Evolutionary conservation across 208 protist species (phyloP), one percentile per base, ranked within the genome.

Genomic region (Angomonas deanei): DNA sequence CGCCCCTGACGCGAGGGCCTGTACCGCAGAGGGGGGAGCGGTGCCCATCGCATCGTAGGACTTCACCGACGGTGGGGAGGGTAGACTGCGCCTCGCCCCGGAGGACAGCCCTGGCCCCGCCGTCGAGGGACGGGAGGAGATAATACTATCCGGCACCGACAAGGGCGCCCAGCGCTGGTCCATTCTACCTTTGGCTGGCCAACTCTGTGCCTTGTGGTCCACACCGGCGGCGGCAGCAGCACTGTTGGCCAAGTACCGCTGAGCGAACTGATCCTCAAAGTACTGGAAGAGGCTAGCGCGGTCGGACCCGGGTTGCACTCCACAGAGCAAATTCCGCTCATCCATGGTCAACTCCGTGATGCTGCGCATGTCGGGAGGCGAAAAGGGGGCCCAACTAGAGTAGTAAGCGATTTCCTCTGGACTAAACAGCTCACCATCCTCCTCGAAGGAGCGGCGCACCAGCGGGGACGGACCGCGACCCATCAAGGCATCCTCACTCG

Each of bases 281-380:
- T 56, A 24, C n/a, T 8, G 10, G 23, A 28, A 56, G 26, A 56
- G 50, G 26, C 15, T 3, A 6, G 50, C 50, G 24, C 26, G 26
- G n/a, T 28, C 28, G 24, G 50, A 56, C 23, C 59, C 42, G 8
- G 59, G 59, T n/a, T 24, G 36, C 26, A 64, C 31, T 11, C 54
- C 54, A 10, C 27, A 23, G 30, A 59, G 54, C 11, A 26, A 19
- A 2, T 42, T 3, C 3, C 30, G 30, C 28, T 59, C 54, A 6
- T 59, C 54, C 15, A 46, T 30, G 2, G 11, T 19, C 5, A 59
- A 21, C 30, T 39, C 28, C 27, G 27, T 8, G 28, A 59, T 23
- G 17, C 8, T 8, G 17, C 10, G 10, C 5, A 26, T 6, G 27
- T 39, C 30, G 28, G 54, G 54, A 1, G 30, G 28, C 26, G 27